A percentile compares a stretch with the other conserved stretches of the same genome.
phyloP scores from a whole-genome alignment of 1,284 basidiomycete species.

The Tremellales sp. region DNA sequence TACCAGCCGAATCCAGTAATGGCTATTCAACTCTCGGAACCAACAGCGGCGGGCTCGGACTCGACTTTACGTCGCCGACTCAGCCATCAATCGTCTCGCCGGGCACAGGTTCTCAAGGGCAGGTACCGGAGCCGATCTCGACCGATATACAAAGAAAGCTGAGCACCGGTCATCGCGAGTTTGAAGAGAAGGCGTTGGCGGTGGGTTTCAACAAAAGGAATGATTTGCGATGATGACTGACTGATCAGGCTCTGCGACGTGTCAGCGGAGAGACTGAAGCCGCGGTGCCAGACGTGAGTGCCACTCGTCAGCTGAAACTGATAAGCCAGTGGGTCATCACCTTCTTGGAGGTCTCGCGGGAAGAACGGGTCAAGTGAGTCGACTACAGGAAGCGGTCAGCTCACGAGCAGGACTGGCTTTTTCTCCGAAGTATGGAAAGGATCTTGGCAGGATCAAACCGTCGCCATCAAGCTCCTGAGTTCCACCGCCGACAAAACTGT shows the following conservation, averaged over 20 bases:
- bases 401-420: constrained; percentile 12
- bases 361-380: constrained; percentile 21
- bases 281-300: constrained; percentile 25
- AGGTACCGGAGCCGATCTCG: too few species aligned
- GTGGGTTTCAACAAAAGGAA: too few species aligned
- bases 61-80: too few species aligned
- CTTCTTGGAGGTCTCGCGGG: constrained; percentile 26
- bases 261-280: constrained; percentile 11
- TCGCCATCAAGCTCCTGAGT: constrained; percentile 34
- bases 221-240: constrained; percentile 3
- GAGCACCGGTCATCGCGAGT: constrained; percentile 8
- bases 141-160: too few species aligned
- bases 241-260: constrained; percentile 18
- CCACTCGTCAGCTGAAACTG: background rate
- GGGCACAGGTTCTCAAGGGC: too few species aligned
- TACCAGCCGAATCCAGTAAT: too few species aligned
- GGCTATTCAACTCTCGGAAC: too few species aligned
- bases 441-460: constrained; percentile 20
- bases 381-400: background rate
- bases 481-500: constrained; percentile 11
- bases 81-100: too few species aligned
- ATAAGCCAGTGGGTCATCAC: constrained; percentile 30
- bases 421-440: constrained; percentile 30
- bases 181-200: constrained; percentile 25
- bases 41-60: too few species aligned